Conservation (phyloP, 169 alveolate species). For the Fabrea salina region DNA sequence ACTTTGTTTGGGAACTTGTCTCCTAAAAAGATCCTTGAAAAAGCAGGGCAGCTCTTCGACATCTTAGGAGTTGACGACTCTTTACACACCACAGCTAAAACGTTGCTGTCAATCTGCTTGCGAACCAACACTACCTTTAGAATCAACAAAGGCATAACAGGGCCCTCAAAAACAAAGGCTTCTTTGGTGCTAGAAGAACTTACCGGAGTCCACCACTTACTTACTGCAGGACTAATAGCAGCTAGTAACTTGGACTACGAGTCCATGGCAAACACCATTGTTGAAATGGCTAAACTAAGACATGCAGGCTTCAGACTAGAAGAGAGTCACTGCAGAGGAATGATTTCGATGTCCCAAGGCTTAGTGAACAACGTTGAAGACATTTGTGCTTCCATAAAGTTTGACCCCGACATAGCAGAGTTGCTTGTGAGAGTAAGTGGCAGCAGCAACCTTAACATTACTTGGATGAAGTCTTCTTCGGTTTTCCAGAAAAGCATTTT, state of each 20-base stretch:
- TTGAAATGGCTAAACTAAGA: background rate
- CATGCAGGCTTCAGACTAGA: background rate
- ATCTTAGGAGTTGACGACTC: background rate
- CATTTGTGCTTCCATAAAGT: background rate
- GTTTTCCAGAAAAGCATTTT: background rate
- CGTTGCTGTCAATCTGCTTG: background rate
- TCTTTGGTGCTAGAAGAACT: background rate
- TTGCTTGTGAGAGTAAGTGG: background rate
- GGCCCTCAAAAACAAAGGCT: background rate
- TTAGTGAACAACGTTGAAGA: background rate
- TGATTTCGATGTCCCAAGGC: background rate
- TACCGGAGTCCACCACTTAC: background rate
- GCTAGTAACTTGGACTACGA: background rate
- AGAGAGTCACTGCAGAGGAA: background rate
- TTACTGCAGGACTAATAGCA: background rate
- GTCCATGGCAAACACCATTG: background rate
- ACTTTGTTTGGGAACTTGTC: background rate
- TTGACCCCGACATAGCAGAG: slow-evolving; percentile 7
- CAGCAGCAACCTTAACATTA: background rate
- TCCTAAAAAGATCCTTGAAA: background rate
- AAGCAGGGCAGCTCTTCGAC: background rate
- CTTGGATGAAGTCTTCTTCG: background rate
- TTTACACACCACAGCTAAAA: background rate
- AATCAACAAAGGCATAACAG: background rate
- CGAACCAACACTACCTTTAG: background rate